Base-by-base conservation (phyloP, 371 early-diverging fungal genomes). In the Syncephalis fuscata region DNA sequence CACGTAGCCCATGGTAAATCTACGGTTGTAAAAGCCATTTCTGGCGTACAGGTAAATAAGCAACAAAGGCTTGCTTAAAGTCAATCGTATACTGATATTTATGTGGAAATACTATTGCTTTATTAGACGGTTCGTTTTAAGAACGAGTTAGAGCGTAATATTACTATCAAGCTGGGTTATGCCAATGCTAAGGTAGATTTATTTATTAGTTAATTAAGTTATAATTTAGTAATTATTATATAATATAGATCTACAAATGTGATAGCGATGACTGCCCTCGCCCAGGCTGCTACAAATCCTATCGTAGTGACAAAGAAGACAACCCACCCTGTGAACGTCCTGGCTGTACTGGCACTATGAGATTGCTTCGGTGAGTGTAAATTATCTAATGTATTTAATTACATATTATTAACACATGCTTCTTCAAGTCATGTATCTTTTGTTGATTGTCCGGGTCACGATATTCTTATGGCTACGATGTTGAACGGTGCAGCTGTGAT, bases 1-100 rank as follows among this genome's bases (percentile, higher is more conserved):
- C 99, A 99, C 75, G 99, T 99, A 60, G 99, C 99, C 46, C 99
- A 99, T 80, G 99, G 99, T 61, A 99, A 99, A 81, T 94, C 98
- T 15, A 99, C 99, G 3, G 92, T 99, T 32, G 99, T 99, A 50
- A 96, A 91, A 65, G 97, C 99, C 46, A 97, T 99, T 58, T 98
- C 98, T 45, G 98, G 98, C 55, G 93, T 98, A 32, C 91, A 92
- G 70, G 80, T 79, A 73, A 53, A n/a, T n/a, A n/a, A n/a, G n/a
- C n/a, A n/a, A n/a, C 11, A 16, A 23, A 10, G 8, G 36, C 22
- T 16, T 19, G 8, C 7, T 8, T 19, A 21, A n/a, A 7, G 37
- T 46, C n/a, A n/a, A 17, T 4, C 3, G 7, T 21, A 24, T 32
- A 32, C n/a, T 15, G 38, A 20, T n/a, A n/a, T n/a, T n/a, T n/a